Percentiles rank a stretch among this genome's conserved stretches.
Conservation (phyloP, 805 yeast genomes). For the Candida parachauliodes region DNA sequence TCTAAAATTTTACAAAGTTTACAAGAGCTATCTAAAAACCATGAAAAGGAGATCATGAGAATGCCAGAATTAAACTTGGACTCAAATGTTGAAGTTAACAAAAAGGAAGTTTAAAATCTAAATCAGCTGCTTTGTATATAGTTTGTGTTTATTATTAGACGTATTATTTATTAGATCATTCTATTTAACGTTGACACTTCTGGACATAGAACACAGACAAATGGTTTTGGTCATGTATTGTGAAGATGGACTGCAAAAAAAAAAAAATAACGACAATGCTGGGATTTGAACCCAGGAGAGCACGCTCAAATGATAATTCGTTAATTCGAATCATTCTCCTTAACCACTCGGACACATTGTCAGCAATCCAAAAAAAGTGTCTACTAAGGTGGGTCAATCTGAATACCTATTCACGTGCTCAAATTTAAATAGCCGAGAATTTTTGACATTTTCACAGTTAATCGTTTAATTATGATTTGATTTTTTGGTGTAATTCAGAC, state of each 20-base stretch:
- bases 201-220: too few relatives aligned
- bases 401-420: background rate
- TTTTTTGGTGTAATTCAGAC: too few relatives aligned
- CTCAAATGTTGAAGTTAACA: slow-evolving; percentile 1
- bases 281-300: slow-evolving; percentile 48
- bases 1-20: slow-evolving; percentile 59
- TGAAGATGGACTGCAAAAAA: too few relatives aligned
- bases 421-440: background rate
- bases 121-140: slow-evolving; percentile 1
- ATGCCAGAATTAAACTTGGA: slow-evolving; percentile 61
- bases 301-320: slow-evolving; percentile 35
- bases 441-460: too few relatives aligned
- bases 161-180: background rate
- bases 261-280: slow-evolving; percentile 39
- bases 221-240: too few relatives aligned
- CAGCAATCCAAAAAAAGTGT: slow-evolving; percentile 9
- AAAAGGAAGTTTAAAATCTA: slow-evolving; percentile 1
- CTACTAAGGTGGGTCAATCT: background rate
- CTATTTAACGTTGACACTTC: too few relatives aligned
- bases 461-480: too few relatives aligned
- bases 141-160: background rate
- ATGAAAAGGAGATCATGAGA: slow-evolving; percentile 67
- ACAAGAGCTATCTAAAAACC: slow-evolving; percentile 72
- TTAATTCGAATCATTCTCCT: slow-evolving; percentile 39
- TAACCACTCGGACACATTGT: slow-evolving; percentile 43